Conservation (phyloP, 73 alveolate genomes). For the Uronychia setigera region DNA sequence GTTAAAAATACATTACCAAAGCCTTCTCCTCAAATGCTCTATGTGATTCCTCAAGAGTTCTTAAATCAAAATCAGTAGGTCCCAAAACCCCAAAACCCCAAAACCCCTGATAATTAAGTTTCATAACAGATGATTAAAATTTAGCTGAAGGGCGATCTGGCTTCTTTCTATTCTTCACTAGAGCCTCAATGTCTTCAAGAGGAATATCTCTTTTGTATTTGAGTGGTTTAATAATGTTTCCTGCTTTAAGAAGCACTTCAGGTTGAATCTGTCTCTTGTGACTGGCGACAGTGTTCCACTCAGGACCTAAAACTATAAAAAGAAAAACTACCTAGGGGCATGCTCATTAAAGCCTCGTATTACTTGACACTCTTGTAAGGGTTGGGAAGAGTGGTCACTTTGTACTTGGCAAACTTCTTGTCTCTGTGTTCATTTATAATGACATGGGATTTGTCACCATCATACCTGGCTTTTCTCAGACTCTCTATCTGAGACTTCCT, state of each 20-base stretch:
- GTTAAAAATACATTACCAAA: too few relatives aligned
- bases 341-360: conserved; percentile 58
- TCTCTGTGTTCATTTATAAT: conserved; percentile 67
- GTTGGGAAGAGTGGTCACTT: conserved; percentile 67
- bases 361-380: conserved; percentile 64
- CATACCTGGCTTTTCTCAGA: conserved; percentile 54
- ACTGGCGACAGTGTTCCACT: conserved; percentile 69
- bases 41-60: too few relatives aligned
- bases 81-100: background rate
- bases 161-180: conserved; percentile 55
- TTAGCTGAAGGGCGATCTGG: conserved; percentile 67
- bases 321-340: conserved; percentile 13
- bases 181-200: conserved; percentile 48
- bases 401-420: conserved; percentile 67
- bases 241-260: conserved; percentile 72
- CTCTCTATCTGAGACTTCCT: conserved; percentile 45
- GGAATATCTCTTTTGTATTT: conserved; percentile 64
- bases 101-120: background rate
- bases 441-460: conserved; percentile 57
- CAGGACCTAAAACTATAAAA: conserved; percentile 44
- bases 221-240: conserved; percentile 70
- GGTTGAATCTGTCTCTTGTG: conserved; percentile 69
- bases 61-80: background rate
- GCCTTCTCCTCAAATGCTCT: too few relatives aligned
- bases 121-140: conserved; percentile 27